Percentiles rank a stretch among this genome's conserved stretches.
Evolutionary conservation across 176 grass and related monocot species (phyloP).

Genomic region (Tillandsia fasciculata): DNA sequence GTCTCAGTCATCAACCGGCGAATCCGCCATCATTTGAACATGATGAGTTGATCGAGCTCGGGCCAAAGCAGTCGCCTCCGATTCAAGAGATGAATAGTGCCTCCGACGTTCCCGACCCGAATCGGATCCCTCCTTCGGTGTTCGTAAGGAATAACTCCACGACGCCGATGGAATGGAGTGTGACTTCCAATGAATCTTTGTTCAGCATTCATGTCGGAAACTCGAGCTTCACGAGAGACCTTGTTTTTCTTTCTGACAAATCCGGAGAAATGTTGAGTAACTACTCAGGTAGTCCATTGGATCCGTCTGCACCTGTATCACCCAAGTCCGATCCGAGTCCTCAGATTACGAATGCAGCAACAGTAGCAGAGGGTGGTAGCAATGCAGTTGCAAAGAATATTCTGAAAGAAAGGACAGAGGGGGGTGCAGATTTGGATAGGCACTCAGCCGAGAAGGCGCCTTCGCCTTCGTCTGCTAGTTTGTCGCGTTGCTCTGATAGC

Average conservation of each 20-base stretch:
- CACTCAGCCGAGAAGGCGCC: slow-evolving; percentile 12
- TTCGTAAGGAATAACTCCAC: slow-evolving; percentile 36
- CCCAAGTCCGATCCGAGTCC: slow-evolving; percentile 9
- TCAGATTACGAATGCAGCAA: slow-evolving; percentile 1
- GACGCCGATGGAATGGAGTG: slow-evolving; percentile 48
- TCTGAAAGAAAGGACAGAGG: neutral
- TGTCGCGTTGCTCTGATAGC: slow-evolving; percentile 37
- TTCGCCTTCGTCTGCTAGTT: slow-evolving; percentile 8
- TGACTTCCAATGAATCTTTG: slow-evolving; percentile 73
- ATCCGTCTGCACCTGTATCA: slow-evolving; percentile 28
- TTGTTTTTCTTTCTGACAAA: slow-evolving; percentile 30
- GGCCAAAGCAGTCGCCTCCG: slow-evolving; percentile 19
- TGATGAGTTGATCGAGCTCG: neutral
- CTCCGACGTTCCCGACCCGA: slow-evolving; percentile 35
- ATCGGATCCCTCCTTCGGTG: slow-evolving; percentile 46
- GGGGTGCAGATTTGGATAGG: slow-evolving; percentile 2
- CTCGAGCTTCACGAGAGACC: slow-evolving; percentile 44
- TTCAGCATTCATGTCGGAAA: slow-evolving; percentile 68
- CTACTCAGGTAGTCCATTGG: slow-evolving; percentile 11
- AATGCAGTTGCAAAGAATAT: slow-evolving; percentile 17
- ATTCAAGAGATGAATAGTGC: slow-evolving; percentile 30
- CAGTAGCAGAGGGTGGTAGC: neutral
- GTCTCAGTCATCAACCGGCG: neutral
- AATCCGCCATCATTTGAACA: neutral
- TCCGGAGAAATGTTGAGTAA: slow-evolving; percentile 20